Conservation (phyloP, 1,284 basidiomycete genomes). For the Naganishia sp. region DNA sequence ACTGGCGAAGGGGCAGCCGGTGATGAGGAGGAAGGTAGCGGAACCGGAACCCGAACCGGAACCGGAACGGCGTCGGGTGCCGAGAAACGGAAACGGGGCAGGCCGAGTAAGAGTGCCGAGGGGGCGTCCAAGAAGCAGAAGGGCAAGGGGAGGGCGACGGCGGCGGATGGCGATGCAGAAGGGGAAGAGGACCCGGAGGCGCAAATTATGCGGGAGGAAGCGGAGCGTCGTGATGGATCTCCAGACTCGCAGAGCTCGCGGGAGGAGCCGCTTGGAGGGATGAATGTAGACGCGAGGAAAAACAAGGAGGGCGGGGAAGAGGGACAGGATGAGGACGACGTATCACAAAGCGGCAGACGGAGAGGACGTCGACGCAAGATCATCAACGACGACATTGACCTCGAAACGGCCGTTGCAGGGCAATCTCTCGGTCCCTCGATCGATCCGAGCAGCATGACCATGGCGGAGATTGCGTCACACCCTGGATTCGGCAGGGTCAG, state of each 20-base stretch:
- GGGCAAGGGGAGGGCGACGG: neutral
- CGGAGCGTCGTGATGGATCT: neutral
- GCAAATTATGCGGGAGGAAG: constrained; percentile 26
- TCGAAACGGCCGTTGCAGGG: constrained; percentile 18
- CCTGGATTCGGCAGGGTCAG: constrained; percentile 29
- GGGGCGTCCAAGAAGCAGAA: neutral
- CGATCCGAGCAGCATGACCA: constrained; percentile 27
- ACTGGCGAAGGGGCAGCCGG: neutral
- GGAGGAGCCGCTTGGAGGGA: neutral
- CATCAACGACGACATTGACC: constrained; percentile 27
- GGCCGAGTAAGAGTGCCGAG: neutral
- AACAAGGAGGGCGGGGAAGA: constrained; percentile 7
- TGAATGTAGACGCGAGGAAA: neutral
- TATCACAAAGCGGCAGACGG: neutral
- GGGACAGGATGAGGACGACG: neutral
- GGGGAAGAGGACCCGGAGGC: constrained; percentile 25
- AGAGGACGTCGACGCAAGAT: constrained; percentile 15
- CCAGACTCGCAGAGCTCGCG: neutral
- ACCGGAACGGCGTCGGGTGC: neutral
- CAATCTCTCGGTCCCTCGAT: constrained; percentile 30
- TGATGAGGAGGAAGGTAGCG: neutral
- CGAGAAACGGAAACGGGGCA: constrained; percentile 1
- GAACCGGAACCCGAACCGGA: too few relatives aligned
- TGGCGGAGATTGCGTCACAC: constrained; percentile 30
- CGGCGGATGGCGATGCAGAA: neutral